Evolutionary conservation across 2,329 filamentous ascomycete species (phyloP).

Genomic region (Colletotrichum brevisporum): DNA sequence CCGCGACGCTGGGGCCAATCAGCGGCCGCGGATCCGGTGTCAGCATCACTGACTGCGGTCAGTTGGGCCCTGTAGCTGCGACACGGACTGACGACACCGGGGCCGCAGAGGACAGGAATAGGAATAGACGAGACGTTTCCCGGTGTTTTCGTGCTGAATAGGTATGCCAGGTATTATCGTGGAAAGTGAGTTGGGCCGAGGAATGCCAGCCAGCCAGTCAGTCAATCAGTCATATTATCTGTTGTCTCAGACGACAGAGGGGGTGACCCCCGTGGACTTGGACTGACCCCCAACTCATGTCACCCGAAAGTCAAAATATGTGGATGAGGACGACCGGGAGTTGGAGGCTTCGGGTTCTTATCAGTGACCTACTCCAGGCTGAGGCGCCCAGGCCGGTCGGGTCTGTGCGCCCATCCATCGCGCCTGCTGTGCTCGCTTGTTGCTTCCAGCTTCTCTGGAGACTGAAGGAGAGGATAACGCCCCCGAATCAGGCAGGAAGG

Average conservation of each 20-base stretch:
- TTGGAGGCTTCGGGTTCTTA: constrained; percentile 31
- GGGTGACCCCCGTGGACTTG: constrained; percentile 1
- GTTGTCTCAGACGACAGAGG: neutral
- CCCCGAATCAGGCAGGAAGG: constrained; percentile 31
- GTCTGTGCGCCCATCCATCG: constrained; percentile 35
- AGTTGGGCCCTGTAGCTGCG: constrained; percentile 11
- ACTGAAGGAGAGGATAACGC: constrained; percentile 7
- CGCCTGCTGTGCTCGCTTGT: constrained; percentile 5
- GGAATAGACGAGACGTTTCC: neutral
- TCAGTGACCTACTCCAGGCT: constrained; percentile 23
- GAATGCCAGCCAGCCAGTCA: no score
- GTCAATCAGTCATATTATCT: neutral
- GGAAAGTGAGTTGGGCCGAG: no score
- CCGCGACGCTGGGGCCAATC: constrained; percentile 6
- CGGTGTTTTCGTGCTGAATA: no score
- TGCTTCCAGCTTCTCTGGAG: no score
- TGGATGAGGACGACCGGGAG: constrained; percentile 13
- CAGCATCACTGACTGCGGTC: neutral
- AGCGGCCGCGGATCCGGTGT: constrained; percentile 15
- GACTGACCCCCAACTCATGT: constrained; percentile 24
- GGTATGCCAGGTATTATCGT: no score
- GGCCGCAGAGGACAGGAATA: neutral
- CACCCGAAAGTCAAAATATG: constrained; percentile 29
- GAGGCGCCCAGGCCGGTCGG: neutral
- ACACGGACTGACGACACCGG: constrained; percentile 4